Evolutionary conservation across 2,329 filamentous ascomycete genomes (phyloP), one percentile per base, ranked within the genome.

Genomic region (Arthroderma uncinatum): DNA sequence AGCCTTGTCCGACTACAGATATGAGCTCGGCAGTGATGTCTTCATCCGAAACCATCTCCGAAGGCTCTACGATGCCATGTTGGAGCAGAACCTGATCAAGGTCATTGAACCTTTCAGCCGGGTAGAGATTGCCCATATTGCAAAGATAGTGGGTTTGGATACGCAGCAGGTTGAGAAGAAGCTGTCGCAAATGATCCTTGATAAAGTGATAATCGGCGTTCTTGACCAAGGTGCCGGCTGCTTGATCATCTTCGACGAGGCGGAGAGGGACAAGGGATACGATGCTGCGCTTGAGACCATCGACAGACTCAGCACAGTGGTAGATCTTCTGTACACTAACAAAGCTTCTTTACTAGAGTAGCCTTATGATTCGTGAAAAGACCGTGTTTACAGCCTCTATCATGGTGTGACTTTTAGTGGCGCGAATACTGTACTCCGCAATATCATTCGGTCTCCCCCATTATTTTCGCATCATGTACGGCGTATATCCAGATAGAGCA

Each of bases 71-170:
- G 93, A 98, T 74, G 89, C 91, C 71, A 96, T 98, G 90, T 76
- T 98, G 69, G 93, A 98, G 79, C 93, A 98, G 81, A 98, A 98
- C 74, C 82, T 98, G 42, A 94, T 97, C 81, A 97, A 98, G 79
- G 93, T 98, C 62, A 98, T 98, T 70, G 93, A 98, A 79, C 93
- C 93, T 21, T 98, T 97, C 77, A 95, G 89, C 68, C 84, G 91
- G 61, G 93, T 98, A 56, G 93, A 98, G 76, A 95, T 98, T 66
- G 87, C 86, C 66, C 93, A 98, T 72, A 89, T 98, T 67, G 92
- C 93, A 64, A 90, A 93, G 78, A 95, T 97, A 86, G 93, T 98
- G 55, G 91, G 92, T 39, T 80, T 98, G 61, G 93, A 97, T 72
- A 95, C 89, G 25, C 86, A 89, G 73, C 92, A 97, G 77, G 93